A percentile compares a stretch with the other conserved stretches of the same genome.
Evolutionary conservation across 768 basidiomycete species (phyloP).

Genomic region (Phaeotremella fagi): DNA sequence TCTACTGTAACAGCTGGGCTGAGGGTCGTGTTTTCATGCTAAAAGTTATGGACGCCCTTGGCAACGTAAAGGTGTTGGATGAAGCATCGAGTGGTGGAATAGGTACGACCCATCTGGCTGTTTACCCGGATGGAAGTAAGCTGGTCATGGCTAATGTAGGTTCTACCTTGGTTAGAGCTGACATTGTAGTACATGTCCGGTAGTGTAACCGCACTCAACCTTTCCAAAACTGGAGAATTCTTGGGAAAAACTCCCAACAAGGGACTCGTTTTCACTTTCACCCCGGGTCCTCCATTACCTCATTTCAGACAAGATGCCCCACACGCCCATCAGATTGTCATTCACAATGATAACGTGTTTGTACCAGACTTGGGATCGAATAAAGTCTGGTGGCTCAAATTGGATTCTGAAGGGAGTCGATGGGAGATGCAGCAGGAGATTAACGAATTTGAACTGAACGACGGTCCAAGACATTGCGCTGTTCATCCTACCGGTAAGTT

Average conservation of each 20-base stretch:
- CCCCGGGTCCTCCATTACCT: conserved; percentile 4
- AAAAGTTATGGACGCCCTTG: conserved; percentile 1
- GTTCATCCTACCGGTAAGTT: conserved; percentile 31
- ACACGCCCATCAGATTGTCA: conserved; percentile 27
- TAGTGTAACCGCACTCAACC: conserved; percentile 12
- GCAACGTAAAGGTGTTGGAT: conserved; percentile 2
- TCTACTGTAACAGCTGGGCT: conserved; percentile 12
- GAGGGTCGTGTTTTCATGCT: conserved; percentile 10
- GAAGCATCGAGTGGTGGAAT: conserved; percentile 10
- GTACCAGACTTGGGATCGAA: conserved; percentile 29
- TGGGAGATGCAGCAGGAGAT: conserved; percentile 6
- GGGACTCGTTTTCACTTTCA: conserved; percentile 4
- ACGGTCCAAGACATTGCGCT: conserved; percentile 32
- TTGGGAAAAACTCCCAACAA: background rate
- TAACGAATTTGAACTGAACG: conserved; percentile 18
- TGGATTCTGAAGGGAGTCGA: conserved; percentile 2
- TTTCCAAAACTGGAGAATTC: conserved; percentile 13
- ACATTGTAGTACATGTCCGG: conserved; percentile 23
- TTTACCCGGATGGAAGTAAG: conserved; percentile 5
- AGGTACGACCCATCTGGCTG: conserved; percentile 13
- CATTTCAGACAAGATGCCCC: conserved; percentile 26
- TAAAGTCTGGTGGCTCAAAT: conserved; percentile 22
- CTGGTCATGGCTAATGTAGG: conserved; percentile 13
- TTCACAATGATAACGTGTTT: conserved; percentile 15
- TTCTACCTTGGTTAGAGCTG: background rate